Evolutionary conservation across 2,329 filamentous ascomycete species (phyloP).

Genomic region (Epichloe glyceriae): DNA sequence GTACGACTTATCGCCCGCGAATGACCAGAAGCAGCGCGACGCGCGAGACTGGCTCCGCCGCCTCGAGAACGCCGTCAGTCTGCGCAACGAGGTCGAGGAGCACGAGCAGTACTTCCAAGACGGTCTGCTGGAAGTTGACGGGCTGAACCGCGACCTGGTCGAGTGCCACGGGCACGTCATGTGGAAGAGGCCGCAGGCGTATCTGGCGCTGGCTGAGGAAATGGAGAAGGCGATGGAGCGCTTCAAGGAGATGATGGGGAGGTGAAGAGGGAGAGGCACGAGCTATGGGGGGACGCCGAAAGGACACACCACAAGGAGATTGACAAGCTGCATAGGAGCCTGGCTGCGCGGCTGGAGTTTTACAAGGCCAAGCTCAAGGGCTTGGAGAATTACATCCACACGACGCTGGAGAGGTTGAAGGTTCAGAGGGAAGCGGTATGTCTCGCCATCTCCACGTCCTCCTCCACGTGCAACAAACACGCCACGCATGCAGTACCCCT

Average conservation of each 20-base stretch:
- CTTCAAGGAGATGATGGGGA: conserved; percentile 22
- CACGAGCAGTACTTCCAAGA: conserved; percentile 41
- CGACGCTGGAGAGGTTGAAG: conserved; percentile 45
- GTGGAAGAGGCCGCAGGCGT: conserved; percentile 51
- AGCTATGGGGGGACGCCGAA: conserved; percentile 11
- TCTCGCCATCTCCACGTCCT: conserved; percentile 4
- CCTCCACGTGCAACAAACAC: too few relatives aligned
- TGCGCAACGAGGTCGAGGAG: conserved; percentile 46
- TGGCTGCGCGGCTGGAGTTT: conserved; percentile 43
- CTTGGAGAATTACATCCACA: conserved; percentile 49
- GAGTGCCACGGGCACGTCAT: conserved; percentile 50
- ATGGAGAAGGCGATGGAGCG: conserved; percentile 34
- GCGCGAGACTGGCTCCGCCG: conserved; percentile 47
- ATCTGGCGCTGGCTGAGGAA: conserved; percentile 37
- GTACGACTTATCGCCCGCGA: conserved; percentile 41
- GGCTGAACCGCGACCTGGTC: conserved; percentile 47
- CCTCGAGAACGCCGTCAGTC: conserved; percentile 47
- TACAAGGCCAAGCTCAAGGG: conserved; percentile 48
- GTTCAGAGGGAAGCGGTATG: conserved; percentile 49
- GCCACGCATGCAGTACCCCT: too few relatives aligned
- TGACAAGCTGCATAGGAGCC: conserved; percentile 36
- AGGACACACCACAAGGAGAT: conserved; percentile 20
- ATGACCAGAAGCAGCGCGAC: conserved; percentile 50
- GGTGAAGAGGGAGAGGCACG: conserved; percentile 2
- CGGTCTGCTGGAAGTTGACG: conserved; percentile 42